phyloP scores from a whole-genome alignment of 2,329 filamentous ascomycete species.

The Lasiodiplodia hormozganensis region DNA sequence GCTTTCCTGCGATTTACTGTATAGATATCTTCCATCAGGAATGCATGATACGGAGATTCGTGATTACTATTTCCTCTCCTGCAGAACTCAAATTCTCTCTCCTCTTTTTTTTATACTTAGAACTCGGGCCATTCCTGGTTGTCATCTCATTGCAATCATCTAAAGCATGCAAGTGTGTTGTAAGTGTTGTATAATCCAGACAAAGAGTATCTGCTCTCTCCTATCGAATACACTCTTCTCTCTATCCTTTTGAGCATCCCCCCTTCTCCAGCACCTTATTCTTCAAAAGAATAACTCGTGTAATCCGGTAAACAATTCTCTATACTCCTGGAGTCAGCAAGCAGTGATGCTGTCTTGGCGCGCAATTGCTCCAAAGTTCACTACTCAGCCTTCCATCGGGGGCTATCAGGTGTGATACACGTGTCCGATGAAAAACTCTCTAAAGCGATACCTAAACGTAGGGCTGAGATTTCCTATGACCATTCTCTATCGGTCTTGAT shows the following conservation, averaged over 20 bases:
- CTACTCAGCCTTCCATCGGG: too few species aligned
- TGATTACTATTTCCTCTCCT: neutral
- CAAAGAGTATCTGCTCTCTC: neutral
- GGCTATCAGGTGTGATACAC: too few species aligned
- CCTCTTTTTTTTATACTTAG: neutral
- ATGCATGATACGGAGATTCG: neutral
- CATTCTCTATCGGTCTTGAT: too few species aligned
- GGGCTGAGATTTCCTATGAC: too few species aligned
- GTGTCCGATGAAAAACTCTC: too few species aligned
- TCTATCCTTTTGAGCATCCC: neutral
- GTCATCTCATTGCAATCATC: neutral
- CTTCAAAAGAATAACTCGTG: too few species aligned
- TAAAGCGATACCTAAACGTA: too few species aligned
- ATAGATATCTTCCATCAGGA: neutral
- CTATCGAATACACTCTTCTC: neutral
- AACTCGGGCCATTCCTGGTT: neutral
- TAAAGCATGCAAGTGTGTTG: neutral
- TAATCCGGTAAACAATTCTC: too few species aligned
- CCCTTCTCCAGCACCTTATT: too few species aligned
- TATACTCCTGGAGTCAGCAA: too few species aligned
- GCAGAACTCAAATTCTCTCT: neutral
- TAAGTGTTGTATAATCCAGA: neutral
- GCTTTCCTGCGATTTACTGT: neutral
- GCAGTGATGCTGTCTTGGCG: too few species aligned
- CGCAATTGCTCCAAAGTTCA: too few species aligned